Evolutionary conservation across 2,329 filamentous ascomycete species (phyloP).

Genomic region (Chrysosporium keratinophilum): DNA sequence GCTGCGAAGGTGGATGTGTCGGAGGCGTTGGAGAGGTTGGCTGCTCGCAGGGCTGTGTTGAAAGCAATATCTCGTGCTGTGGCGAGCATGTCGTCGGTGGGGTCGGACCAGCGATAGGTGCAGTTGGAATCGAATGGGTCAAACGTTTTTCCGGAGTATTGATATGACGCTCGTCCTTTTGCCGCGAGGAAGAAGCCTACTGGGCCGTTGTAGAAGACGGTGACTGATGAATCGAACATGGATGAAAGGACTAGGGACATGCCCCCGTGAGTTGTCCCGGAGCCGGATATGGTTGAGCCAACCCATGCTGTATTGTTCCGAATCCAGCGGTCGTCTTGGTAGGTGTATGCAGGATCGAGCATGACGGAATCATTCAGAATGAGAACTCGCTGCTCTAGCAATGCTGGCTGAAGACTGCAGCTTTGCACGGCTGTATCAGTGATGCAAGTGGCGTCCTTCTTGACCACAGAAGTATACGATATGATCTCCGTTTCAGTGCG

Average conservation of each 20-base stretch:
- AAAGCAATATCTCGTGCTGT: not conserved
- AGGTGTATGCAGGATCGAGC: not conserved
- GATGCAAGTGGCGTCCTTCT: not conserved
- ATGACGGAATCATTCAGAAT: not conserved
- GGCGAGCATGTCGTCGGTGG: conserved; percentile 1
- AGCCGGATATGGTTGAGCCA: not conserved
- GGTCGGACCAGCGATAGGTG: not conserved
- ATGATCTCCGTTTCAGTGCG: no score
- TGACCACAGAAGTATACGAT: not conserved
- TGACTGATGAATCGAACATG: not conserved
- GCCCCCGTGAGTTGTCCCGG: not conserved
- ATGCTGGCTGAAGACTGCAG: not conserved
- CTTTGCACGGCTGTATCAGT: not conserved
- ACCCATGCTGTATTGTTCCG: not conserved
- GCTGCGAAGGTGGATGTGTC: not conserved
- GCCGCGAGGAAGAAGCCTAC: not conserved
- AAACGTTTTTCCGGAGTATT: not conserved
- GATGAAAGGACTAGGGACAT: not conserved
- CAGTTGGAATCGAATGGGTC: not conserved
- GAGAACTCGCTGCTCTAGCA: not conserved
- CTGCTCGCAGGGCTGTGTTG: not conserved
- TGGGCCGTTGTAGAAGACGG: not conserved
- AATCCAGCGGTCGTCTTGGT: not conserved
- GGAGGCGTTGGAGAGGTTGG: not conserved
- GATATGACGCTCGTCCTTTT: not conserved